Evolutionary conservation across 2,329 filamentous ascomycete genomes (phyloP), one percentile per base, ranked within the genome.

Genomic region (Penicillium hordei): DNA sequence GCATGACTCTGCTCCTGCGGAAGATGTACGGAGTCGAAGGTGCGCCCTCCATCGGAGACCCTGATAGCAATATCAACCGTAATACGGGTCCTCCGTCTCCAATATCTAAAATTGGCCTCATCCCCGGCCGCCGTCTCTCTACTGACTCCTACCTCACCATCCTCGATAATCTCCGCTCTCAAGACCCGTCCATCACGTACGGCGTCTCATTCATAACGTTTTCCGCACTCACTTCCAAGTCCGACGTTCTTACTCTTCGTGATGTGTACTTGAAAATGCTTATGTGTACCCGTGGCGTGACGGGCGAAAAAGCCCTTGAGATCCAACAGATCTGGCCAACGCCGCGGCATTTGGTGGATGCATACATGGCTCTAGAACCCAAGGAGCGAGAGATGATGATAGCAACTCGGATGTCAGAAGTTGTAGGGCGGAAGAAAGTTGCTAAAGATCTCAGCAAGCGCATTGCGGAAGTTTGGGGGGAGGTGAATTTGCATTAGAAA

Each of bases 191-290:
- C 3, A 57, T 66, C 8, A 79, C 80, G 4, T 85, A 86, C 68
- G 82, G 87, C 66, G 83, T 91, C 58, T 90, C 83, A 12, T 92
- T 91, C 65, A 76, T 82, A 0, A 87, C 87, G 0, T 93, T 93
- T 70, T 85, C 87, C 0, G 86, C 86, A 0, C 75, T 93, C 44
- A 86, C 86, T 0, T 90, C 87, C 9, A 94, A 94, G 72, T 90
- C 88, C 0, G 88, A 90, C 52, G 83, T 83, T 58, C 83, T 91
- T 65, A 90, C 89, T 0, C 76, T 93, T 10, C 81, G 89, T 55
- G 90, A 94, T 65, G 73, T 93, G 0, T 93, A 85, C 65, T 76
- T 94, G 27, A 93, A 93, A 73, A 93, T 94, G 89, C 81, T 94
- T 48, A 92, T 94, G 89, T 91, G 88, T 61, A 90, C 84, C 1